Percentiles rank a stretch among this genome's conserved stretches.
These are phyloP conservation scores for Polytrichum commune DNA, from an alignment of 225 moss, liverwort and hornwort species.

Conservation along the genomic window DNA sequence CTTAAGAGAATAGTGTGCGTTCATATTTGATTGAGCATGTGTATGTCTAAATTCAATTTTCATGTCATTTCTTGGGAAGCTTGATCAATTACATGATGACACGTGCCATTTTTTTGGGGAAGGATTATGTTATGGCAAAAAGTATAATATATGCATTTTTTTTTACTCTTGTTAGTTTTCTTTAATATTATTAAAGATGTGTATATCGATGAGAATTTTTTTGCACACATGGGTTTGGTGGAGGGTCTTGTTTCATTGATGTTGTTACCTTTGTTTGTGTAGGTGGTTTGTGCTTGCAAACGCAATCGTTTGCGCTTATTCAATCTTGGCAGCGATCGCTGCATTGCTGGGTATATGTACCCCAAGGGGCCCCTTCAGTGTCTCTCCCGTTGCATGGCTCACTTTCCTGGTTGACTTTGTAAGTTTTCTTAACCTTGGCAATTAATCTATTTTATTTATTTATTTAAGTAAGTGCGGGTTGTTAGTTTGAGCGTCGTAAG, in stretches of 20 bases:
- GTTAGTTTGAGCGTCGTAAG: no score
- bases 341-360: conserved; percentile 19
- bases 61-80: no score
- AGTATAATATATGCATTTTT: no score
- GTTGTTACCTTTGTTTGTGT: background rate
- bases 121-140: no score
- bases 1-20: no score
- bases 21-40: no score
- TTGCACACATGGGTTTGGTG: background rate
- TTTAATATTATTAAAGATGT: background rate
- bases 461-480: no score
- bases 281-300: conserved; percentile 55
- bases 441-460: no score
- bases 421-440: background rate
- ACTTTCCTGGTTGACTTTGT: conserved; percentile 42
- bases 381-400: conserved; percentile 18
- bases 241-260: background rate
- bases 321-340: conserved; percentile 35
- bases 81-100: no score
- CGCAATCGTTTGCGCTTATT: conserved; percentile 39
- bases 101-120: background rate
- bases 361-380: conserved; percentile 26
- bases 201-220: background rate
- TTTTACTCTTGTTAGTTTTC: background rate
- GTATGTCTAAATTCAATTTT: no score